Evolutionary conservation across 2,329 filamentous ascomycete species (phyloP).

Genomic region (Aspergillus sp.): DNA sequence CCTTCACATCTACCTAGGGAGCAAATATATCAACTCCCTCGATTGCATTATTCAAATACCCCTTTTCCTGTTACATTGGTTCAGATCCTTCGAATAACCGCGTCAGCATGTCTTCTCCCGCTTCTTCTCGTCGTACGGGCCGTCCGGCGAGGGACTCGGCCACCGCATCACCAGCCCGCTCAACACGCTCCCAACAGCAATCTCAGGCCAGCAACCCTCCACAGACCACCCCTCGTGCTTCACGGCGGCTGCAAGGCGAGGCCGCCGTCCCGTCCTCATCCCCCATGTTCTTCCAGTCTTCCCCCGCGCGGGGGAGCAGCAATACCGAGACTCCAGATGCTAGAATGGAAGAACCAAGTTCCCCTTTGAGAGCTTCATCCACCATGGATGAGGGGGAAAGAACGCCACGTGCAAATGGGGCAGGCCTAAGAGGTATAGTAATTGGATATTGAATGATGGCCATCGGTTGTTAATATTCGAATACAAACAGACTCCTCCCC

Average conservation of each 20-base stretch:
- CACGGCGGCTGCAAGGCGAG: constrained; percentile 42
- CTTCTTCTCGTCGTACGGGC: constrained; percentile 42
- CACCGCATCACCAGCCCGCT: constrained; percentile 39
- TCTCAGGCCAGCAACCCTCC: constrained; percentile 35
- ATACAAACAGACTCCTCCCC: constrained; percentile 75
- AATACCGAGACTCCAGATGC: constrained; percentile 41
- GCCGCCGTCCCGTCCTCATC: constrained; percentile 64
- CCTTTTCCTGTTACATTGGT: neutral
- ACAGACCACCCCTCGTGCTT: constrained; percentile 48
- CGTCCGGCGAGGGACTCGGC: constrained; percentile 41
- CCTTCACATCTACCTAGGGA: neutral
- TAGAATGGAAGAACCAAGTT: constrained; percentile 48
- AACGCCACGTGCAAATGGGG: constrained; percentile 42
- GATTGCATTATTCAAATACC: neutral
- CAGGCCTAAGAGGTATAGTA: constrained; percentile 40
- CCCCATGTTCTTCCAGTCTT: constrained; percentile 74
- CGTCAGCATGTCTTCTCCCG: constrained; percentile 45
- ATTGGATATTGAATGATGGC: neutral
- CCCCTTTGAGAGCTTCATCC: constrained; percentile 44
- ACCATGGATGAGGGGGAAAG: constrained; percentile 43
- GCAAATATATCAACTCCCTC: constrained; percentile 9
- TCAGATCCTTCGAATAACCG: constrained; percentile 3
- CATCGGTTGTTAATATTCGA: constrained; percentile 2
- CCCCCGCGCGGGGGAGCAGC: constrained; percentile 51
- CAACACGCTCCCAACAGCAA: constrained; percentile 34